Conservation (phyloP, 2,329 filamentous ascomycete genomes). For the Corynespora cassiicola region DNA sequence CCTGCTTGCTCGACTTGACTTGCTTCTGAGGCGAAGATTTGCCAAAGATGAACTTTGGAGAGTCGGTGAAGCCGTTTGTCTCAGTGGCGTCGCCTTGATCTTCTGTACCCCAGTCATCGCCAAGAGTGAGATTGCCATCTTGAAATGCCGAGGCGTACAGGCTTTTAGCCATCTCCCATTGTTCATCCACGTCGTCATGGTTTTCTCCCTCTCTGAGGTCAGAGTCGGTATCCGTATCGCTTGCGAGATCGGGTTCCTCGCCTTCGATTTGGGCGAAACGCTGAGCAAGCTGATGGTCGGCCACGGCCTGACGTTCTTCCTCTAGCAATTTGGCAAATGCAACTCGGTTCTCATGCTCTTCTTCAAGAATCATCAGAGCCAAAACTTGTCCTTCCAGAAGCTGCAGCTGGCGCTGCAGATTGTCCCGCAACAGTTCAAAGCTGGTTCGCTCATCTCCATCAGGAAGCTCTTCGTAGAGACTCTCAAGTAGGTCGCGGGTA, state of each 20-base stretch:
- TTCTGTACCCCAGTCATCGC: not conserved
- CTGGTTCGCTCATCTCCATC: slow-evolving; percentile 7
- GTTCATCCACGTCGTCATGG: not conserved
- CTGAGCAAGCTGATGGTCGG: slow-evolving; percentile 19
- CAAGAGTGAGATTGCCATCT: not conserved
- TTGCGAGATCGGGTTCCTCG: not conserved
- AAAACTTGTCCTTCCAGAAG: slow-evolving; percentile 16
- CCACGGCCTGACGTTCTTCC: slow-evolving; percentile 18
- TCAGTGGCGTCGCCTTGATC: not conserved
- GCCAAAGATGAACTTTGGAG: too few relatives aligned
- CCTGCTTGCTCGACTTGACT: too few relatives aligned
- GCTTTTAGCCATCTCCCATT: slow-evolving; percentile 7
- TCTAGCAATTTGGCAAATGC: slow-evolving; percentile 13
- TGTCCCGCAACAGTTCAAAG: slow-evolving; percentile 5
- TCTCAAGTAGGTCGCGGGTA: slow-evolving; percentile 1
- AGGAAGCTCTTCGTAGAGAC: slow-evolving; percentile 2
- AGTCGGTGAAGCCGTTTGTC: too few relatives aligned
- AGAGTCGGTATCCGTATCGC: slow-evolving; percentile 7
- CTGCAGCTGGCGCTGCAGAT: slow-evolving; percentile 8
- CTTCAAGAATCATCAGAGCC: slow-evolving; percentile 15
- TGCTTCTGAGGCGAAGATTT: too few relatives aligned
- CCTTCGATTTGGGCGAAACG: slow-evolving; percentile 6
- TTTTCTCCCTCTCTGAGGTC: slow-evolving; percentile 4
- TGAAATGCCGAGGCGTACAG: slow-evolving; percentile 5
- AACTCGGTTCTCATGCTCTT: slow-evolving; percentile 10